phyloP scores from a whole-genome alignment of 2,329 filamentous ascomycete genomes.

The Claviceps humidiphila region DNA sequence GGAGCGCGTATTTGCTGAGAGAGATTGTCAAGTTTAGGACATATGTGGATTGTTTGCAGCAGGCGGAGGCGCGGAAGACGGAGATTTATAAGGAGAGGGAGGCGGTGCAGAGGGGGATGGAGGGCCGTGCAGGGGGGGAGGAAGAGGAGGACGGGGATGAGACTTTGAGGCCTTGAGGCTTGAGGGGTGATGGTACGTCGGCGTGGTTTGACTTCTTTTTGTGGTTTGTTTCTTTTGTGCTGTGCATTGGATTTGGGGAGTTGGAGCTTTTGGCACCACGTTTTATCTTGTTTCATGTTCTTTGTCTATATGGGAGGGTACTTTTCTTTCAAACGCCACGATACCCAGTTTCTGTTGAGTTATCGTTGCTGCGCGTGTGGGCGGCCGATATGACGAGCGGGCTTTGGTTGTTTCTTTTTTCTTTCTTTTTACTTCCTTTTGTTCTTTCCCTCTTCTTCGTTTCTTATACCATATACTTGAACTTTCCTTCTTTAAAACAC shows the following conservation, averaged over 20 bases:
- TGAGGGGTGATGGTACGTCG: conserved; percentile 7
- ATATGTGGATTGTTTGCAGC: conserved; percentile 74
- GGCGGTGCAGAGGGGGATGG: conserved; percentile 33
- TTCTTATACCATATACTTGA: not conserved
- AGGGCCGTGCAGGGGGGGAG: conserved; percentile 25
- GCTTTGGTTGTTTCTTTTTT: not conserved
- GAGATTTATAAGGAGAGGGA: conserved; percentile 56
- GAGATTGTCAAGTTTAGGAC: conserved; percentile 97
- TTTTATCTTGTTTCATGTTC: not conserved
- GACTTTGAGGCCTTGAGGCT: conserved; percentile 20
- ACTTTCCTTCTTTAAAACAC: not conserved
- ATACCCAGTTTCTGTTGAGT: not conserved
- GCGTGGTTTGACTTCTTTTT: not conserved
- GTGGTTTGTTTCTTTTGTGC: not conserved
- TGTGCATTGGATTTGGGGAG: too few species aligned
- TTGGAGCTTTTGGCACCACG: not conserved
- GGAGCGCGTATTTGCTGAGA: conserved; percentile 77
- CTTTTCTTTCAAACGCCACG: not conserved
- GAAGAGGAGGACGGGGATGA: conserved; percentile 22
- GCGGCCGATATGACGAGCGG: not conserved
- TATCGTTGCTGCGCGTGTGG: not conserved
- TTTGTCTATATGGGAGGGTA: not conserved
- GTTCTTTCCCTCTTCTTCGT: not conserved
- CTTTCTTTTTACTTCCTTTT: not conserved
- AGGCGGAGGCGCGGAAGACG: conserved; percentile 55